Percentiles rank a stretch among this genome's conserved stretches.
phyloP scores from a whole-genome alignment of 768 basidiomycete genomes.

The Tulasnella sp. region DNA sequence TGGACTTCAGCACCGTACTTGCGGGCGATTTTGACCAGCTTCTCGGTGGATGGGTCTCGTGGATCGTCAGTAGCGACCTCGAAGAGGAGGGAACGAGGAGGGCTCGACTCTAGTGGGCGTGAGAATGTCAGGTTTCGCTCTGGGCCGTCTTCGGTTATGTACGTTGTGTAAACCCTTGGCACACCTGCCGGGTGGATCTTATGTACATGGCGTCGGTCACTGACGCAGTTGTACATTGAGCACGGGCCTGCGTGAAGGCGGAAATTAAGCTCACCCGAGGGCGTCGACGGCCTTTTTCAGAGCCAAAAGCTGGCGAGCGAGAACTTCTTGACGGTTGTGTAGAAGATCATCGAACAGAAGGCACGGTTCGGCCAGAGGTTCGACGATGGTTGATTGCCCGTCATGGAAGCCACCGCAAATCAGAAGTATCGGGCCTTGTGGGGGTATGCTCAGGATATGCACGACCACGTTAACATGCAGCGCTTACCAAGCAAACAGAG shows the following conservation, averaged over 20 bases:
- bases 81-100: neutral
- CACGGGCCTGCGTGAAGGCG: too few relatives aligned
- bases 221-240: too few relatives aligned
- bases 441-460: neutral
- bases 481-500: slow-evolving; percentile 1
- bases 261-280: too few relatives aligned
- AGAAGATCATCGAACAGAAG: slow-evolving; percentile 3
- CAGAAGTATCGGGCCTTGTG: slow-evolving; percentile 11
- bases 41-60: neutral
- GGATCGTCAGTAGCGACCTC: neutral
- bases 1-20: slow-evolving; percentile 17
- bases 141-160: too few relatives aligned
- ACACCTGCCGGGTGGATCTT: too few relatives aligned
- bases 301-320: slow-evolving; percentile 21
- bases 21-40: slow-evolving; percentile 22
- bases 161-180: too few relatives aligned
- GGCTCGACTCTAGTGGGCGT: too few relatives aligned
- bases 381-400: slow-evolving; percentile 16
- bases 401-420: slow-evolving; percentile 18
- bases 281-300: neutral
- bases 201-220: too few relatives aligned
- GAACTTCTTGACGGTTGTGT: slow-evolving; percentile 5
- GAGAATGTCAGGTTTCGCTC: too few relatives aligned
- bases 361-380: slow-evolving; percentile 19
- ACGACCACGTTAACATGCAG: neutral